phyloP scores from a whole-genome alignment of 2,329 filamentous ascomycete genomes.

The Triangularia setosa region DNA sequence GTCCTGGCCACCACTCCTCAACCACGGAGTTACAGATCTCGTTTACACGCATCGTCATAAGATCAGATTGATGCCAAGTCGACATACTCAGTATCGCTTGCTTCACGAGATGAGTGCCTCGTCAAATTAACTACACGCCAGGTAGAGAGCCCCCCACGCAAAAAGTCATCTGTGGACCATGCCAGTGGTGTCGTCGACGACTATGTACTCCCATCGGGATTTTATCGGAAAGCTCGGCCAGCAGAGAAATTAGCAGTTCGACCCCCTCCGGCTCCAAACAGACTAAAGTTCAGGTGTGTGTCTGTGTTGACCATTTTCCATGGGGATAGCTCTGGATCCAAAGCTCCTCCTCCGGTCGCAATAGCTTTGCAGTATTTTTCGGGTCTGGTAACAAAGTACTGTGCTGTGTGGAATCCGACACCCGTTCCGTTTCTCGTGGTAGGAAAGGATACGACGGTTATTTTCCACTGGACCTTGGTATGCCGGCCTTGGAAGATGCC shows the following conservation, averaged over 20 bases:
- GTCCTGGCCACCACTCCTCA: not conserved
- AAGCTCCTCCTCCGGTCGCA: too few relatives aligned
- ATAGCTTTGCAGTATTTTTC: too few relatives aligned
- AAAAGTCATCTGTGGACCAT: not conserved
- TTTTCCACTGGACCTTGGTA: not conserved
- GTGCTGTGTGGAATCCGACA: not conserved
- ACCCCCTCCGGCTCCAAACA: conserved; percentile 2
- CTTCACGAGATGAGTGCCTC: not conserved
- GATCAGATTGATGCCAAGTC: not conserved
- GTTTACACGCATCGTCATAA: not conserved
- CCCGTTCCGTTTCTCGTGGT: not conserved
- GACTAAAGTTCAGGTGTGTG: conserved; percentile 4
- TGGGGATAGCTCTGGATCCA: not conserved
- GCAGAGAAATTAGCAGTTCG: conserved; percentile 3
- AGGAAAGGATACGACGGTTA: not conserved
- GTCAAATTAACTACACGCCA: not conserved
- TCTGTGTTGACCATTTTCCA: not conserved
- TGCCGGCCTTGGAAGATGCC: not conserved
- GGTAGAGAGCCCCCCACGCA: not conserved
- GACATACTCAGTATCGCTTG: not conserved
- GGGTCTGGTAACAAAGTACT: not conserved
- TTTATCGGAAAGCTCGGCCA: not conserved
- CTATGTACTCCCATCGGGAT: not conserved
- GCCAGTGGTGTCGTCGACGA: too few relatives aligned
- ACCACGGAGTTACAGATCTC: not conserved